A percentile compares a stretch with the other conserved stretches of the same genome.
Evolutionary conservation across 1,139 yeast genomes (phyloP).

Genomic region (Yamadazyma diddensiae): DNA sequence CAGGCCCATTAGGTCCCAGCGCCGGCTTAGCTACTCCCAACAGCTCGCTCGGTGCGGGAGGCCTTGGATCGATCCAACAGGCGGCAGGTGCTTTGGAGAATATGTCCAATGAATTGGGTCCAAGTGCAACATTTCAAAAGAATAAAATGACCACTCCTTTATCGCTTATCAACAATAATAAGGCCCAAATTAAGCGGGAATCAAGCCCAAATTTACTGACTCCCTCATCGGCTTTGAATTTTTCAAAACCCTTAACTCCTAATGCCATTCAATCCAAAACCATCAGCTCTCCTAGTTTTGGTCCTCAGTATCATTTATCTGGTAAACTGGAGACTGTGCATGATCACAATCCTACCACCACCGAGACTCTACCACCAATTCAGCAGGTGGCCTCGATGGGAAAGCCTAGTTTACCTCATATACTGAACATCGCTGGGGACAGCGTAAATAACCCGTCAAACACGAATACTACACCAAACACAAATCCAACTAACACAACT

Average conservation of each 20-base stretch:
- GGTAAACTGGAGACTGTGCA: no score
- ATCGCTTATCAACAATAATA: slow-evolving; percentile 28
- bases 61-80: slow-evolving; percentile 20
- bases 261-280: slow-evolving; percentile 14
- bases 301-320: slow-evolving; percentile 40
- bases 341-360: no score
- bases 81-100: slow-evolving; percentile 66
- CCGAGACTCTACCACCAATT: slow-evolving; percentile 36
- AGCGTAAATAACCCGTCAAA: not conserved
- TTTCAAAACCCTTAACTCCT: slow-evolving; percentile 14
- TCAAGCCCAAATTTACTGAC: slow-evolving; percentile 26
- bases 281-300: slow-evolving; percentile 41
- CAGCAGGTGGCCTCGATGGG: slow-evolving; percentile 22
- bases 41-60: no score
- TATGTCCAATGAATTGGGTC: slow-evolving; percentile 47
- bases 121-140: slow-evolving; percentile 40
- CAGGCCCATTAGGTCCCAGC: no score
- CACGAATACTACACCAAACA: slow-evolving; percentile 1
- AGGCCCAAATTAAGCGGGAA: slow-evolving; percentile 16
- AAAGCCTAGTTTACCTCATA: slow-evolving; percentile 25
- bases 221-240: slow-evolving; percentile 35
- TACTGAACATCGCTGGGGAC: slow-evolving; percentile 17
- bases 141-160: slow-evolving; percentile 14
- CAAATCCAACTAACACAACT: not conserved
- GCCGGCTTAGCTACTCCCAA: no score